Percentiles rank a stretch among this genome's conserved stretches.
These are phyloP conservation scores for Dendrobium nobile DNA, from an alignment of 106 monocot species.

Conservation along the genomic window DNA sequence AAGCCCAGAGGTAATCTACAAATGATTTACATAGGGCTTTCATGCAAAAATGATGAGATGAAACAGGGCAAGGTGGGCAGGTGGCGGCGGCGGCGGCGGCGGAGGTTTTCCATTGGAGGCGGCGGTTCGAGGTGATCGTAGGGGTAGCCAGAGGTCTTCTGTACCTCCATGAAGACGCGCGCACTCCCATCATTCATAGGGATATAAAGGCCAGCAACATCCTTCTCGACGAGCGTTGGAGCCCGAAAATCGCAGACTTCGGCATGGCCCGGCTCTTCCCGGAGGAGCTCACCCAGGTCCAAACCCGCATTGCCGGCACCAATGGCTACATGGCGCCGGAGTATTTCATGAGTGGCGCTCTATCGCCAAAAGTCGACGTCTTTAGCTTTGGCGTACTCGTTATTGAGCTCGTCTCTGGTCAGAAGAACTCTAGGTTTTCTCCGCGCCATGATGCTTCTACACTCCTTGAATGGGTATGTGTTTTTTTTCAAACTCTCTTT, in stretches of 20 bases:
- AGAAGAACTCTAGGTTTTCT: slow-evolving; percentile 47
- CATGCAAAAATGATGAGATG: too few species aligned
- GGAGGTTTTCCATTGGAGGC: slow-evolving; percentile 27
- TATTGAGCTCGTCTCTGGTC: slow-evolving; percentile 60
- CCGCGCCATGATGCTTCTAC: slow-evolving; percentile 31
- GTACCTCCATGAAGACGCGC: slow-evolving; percentile 74
- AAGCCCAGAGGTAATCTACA: too few species aligned
- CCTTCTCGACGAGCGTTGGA: slow-evolving; percentile 60
- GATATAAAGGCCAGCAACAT: slow-evolving; percentile 87
- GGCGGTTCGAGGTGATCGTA: slow-evolving; percentile 38
- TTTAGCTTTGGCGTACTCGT: slow-evolving; percentile 74
- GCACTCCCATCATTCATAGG: slow-evolving; percentile 63
- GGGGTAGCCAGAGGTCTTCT: slow-evolving; percentile 63
- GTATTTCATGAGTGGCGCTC: slow-evolving; percentile 56
- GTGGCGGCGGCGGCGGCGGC: background rate
- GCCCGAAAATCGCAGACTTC: slow-evolving; percentile 78
- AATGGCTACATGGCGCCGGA: slow-evolving; percentile 89
- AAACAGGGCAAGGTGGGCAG: background rate
- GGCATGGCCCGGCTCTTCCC: slow-evolving; percentile 71
- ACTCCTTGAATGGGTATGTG: slow-evolving; percentile 66
- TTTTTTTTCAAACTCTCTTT: background rate
- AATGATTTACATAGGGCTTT: too few species aligned
- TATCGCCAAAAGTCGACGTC: slow-evolving; percentile 67
- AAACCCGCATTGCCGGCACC: slow-evolving; percentile 70
- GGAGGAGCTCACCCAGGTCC: slow-evolving; percentile 51